These are phyloP conservation scores for Leccinum variabile DNA, from an alignment of 1,284 basidiomycete species.

Conservation along the genomic window DNA sequence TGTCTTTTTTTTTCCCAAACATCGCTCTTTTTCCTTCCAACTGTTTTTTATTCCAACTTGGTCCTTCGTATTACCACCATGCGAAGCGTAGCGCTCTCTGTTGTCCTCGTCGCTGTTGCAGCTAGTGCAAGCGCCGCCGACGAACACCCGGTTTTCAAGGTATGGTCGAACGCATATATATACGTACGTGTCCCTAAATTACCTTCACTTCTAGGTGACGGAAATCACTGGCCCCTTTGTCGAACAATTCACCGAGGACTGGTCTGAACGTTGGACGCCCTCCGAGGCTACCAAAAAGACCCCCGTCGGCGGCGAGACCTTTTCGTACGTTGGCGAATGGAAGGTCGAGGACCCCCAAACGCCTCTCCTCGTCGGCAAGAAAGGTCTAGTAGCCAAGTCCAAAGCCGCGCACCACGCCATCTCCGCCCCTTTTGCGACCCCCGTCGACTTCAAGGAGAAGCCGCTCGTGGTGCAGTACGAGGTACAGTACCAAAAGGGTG, in stretches of 20 bases:
- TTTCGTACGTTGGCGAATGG: conserved; percentile 98
- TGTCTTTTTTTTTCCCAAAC: conserved; percentile 20
- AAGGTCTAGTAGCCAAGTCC: conserved; percentile 89
- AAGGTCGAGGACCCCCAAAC: conserved; percentile 84
- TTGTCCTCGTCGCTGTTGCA: conserved; percentile 64
- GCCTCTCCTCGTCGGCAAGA: conserved; percentile 78
- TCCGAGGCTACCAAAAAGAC: conserved; percentile 98
- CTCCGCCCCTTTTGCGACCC: conserved; percentile 82
- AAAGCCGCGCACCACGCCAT: conserved; percentile 97
- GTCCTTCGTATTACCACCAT: conserved; percentile 70
- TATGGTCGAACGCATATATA: conserved; percentile 33
- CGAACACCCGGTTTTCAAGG: conserved; percentile 68
- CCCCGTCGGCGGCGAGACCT: conserved; percentile 88
- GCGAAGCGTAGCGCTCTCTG: conserved; percentile 82
- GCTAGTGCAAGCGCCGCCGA: conserved; percentile 58
- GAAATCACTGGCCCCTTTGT: conserved; percentile 89
- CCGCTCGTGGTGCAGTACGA: conserved; percentile 98
- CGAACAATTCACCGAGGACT: conserved; percentile 95
- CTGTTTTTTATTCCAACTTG: conserved; percentile 34
- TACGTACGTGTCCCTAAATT: conserved; percentile 12
- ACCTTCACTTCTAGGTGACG: conserved; percentile 57
- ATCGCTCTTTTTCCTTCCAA: conserved; percentile 34
- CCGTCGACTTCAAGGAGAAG: conserved; percentile 83
- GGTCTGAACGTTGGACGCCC: conserved; percentile 91
- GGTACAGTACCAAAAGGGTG: conserved; percentile 99